Percentiles rank a stretch among this genome's conserved stretches.
These are phyloP conservation scores for Colletotrichum liaoningense DNA, from an alignment of 2,329 filamentous ascomycete genomes.

Conservation along the genomic window DNA sequence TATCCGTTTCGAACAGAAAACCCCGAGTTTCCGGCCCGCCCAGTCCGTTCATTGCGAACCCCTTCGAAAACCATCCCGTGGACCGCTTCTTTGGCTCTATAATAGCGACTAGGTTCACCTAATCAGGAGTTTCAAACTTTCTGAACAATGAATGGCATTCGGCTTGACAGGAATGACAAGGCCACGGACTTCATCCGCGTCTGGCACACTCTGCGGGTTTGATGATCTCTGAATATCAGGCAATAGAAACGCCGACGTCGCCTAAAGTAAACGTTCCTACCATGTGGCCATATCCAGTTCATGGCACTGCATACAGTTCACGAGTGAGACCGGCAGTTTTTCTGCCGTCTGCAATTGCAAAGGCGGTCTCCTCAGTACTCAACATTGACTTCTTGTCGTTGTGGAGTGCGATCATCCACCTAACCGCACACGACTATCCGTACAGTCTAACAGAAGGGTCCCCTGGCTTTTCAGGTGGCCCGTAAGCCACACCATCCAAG, in stretches of 20 bases:
- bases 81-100: neutral
- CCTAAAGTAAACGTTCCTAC: too few species aligned
- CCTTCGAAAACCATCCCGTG: neutral
- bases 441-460: neutral
- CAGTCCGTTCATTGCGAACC: neutral
- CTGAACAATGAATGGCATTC: neutral
- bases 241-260: neutral
- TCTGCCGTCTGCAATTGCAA: neutral
- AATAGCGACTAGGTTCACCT: neutral
- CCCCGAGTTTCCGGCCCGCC: constrained; percentile 4
- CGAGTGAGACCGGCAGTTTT: neutral
- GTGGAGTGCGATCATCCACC: constrained; percentile 3
- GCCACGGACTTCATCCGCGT: constrained; percentile 1
- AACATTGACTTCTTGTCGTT: neutral
- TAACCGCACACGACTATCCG: constrained; percentile 18
- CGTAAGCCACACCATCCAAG: constrained; percentile 6
- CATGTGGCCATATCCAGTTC: neutral
- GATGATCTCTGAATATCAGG: neutral
- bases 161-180: neutral
- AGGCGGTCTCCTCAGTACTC: neutral
- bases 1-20: neutral
- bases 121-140: neutral
- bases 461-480: constrained; percentile 22
- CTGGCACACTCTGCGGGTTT: neutral
- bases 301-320: neutral